Conservation (phyloP, 768 basidiomycete genomes). For the Tricholoma furcatifolium region DNA sequence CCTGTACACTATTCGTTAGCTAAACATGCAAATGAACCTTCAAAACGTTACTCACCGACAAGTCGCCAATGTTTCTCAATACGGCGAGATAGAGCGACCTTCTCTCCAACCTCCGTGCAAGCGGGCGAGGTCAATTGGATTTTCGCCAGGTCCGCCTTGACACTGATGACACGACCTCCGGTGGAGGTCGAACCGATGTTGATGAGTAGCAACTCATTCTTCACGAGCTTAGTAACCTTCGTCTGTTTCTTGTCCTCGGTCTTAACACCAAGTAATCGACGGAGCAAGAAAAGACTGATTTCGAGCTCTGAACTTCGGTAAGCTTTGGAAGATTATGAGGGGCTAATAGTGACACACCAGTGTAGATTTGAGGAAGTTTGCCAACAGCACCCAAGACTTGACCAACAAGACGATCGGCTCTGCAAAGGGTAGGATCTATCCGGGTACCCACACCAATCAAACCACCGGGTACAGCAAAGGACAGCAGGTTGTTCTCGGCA, state of each 20-base stretch:
- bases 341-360: slow-evolving; percentile 46
- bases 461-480: slow-evolving; percentile 96
- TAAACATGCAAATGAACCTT: neutral
- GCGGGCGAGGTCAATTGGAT: slow-evolving; percentile 93
- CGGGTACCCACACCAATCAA: slow-evolving; percentile 97
- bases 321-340: neutral
- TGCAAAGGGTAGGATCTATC: slow-evolving; percentile 94
- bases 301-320: slow-evolving; percentile 63
- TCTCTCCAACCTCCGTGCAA: slow-evolving; percentile 96
- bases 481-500: slow-evolving; percentile 91
- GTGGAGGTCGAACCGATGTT: slow-evolving; percentile 98
- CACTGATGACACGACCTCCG: slow-evolving; percentile 90
- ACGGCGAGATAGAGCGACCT: slow-evolving; percentile 90
- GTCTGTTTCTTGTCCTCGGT: slow-evolving; percentile 99
- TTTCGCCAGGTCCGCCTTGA: slow-evolving; percentile 94
- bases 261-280: slow-evolving; percentile 95
- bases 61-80: slow-evolving; percentile 99
- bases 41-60: slow-evolving; percentile 62
- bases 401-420: slow-evolving; percentile 95
- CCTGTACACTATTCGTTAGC: slow-evolving; percentile 26
- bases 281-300: slow-evolving; percentile 91
- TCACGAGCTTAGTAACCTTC: slow-evolving; percentile 87
- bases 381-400: slow-evolving; percentile 96
- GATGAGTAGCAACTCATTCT: slow-evolving; percentile 91
- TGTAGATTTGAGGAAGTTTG: slow-evolving; percentile 90